Base-by-base conservation (phyloP, 164 flowering plant genomes). In the Macadamia integrifolia region DNA sequence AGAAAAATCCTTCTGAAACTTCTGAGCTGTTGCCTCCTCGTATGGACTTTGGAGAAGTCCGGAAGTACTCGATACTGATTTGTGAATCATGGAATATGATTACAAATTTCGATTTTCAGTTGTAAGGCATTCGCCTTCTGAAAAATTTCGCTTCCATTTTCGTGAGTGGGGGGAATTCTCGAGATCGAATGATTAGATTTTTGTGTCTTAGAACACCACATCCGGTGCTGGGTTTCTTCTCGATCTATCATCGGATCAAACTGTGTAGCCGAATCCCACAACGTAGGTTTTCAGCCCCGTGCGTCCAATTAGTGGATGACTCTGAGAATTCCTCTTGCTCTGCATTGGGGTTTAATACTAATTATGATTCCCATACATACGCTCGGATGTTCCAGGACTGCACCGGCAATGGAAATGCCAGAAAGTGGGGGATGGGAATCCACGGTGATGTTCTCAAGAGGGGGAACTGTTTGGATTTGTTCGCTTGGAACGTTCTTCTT, bases 381-480 rank as follows among this genome's bases (percentile, higher is more conserved):
- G 65, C 79, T 17, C 70, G 59, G 28, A 13, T 65, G n/a, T n/a
- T 75, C 6, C 72, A 73, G 58, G 69, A 74, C 23, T 84, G 86
- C 71, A 71, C 78, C 30, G 72, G 13, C 28, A 69, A 44, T 29
- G 78, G 53, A 32, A 80, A 85, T 50, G 44, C 61, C 31, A 18
- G 1, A 14, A 46, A 17, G 49, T 14, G n/a, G 18, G 98, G 86
- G 35, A 83, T 42, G 76, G 71, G 71, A 0, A 67, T 84, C 13
- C 98, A 91, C 43, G 82, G 92, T 71, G 73, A 82, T 29, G 72
- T 85, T 17, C 1, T 90, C 6, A 93, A 93, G 78, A 71, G 66
- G 57, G 91, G 96, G 3, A 74, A 74, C 32, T 79, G 83, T 56
- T 59, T 90, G 64, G 97, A 93, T 75, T 72, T 88, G 71, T 91